Percentiles rank a stretch among this genome's conserved stretches.
Evolutionary conservation across 2,329 filamentous ascomycete genomes (phyloP).

Genomic region (Microsporum canis): DNA sequence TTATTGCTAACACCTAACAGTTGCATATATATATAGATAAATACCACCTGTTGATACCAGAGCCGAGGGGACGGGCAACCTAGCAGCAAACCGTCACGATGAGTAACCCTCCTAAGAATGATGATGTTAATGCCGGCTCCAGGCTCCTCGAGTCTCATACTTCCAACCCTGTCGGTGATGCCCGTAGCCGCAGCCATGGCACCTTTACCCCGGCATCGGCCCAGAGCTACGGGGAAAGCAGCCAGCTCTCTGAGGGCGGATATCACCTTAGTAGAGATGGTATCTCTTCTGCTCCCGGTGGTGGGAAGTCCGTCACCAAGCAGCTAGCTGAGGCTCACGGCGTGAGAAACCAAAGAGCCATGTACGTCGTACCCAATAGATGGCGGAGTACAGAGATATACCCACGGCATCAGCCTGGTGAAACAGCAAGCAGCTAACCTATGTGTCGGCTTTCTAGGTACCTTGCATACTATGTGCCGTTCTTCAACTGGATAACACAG

Average conservation of each 20-base stretch:
- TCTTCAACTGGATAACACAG: conserved; percentile 78
- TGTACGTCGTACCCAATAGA: conserved; percentile 43
- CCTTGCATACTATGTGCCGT: conserved; percentile 83
- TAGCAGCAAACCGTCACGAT: background rate
- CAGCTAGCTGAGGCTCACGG: conserved; percentile 62
- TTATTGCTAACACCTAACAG: too few relatives aligned
- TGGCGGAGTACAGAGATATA: background rate
- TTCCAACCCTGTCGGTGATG: conserved; percentile 34
- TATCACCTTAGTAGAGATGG: conserved; percentile 33
- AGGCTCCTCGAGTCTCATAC: conserved; percentile 32
- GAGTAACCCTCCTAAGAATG: background rate
- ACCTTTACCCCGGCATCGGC: conserved; percentile 61
- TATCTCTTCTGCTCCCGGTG: conserved; percentile 38
- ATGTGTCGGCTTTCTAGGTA: conserved; percentile 49
- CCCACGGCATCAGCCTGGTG: background rate
- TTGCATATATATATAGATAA: too few relatives aligned
- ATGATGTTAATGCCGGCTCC: conserved; percentile 21
- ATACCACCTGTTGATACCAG: too few relatives aligned
- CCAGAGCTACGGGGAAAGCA: conserved; percentile 29
- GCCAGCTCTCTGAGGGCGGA: conserved; percentile 14
- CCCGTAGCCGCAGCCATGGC: conserved; percentile 43
- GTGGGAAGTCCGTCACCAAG: conserved; percentile 55
- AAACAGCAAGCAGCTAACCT: conserved; percentile 8
- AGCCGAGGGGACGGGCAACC: too few relatives aligned
- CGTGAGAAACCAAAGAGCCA: conserved; percentile 58